These are phyloP conservation scores for Aureobasidium pullulans DNA, from an alignment of 2,329 filamentous ascomycete genomes.

Conservation along the genomic window DNA sequence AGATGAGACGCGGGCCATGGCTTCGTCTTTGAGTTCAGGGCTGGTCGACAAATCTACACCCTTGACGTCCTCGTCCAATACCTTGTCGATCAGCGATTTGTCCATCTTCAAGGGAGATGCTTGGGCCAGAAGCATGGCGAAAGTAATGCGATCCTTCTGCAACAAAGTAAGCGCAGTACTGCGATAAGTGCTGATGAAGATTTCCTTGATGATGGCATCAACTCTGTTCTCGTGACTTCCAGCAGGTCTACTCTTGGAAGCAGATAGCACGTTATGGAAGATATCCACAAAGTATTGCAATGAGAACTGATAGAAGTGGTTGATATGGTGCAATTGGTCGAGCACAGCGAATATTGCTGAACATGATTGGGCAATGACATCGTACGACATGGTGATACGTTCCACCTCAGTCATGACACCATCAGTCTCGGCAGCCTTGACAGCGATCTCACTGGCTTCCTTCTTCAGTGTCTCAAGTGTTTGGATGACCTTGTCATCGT, in stretches of 20 bases:
- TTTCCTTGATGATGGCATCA: conserved; percentile 81
- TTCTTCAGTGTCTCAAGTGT: conserved; percentile 97
- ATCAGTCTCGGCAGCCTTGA: conserved; percentile 93
- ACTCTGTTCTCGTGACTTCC: conserved; percentile 56
- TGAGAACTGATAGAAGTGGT: conserved; percentile 99
- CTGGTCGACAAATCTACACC: conserved; percentile 73
- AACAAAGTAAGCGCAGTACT: conserved; percentile 87
- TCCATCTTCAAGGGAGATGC: conserved; percentile 96
- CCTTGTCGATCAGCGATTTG: conserved; percentile 74
- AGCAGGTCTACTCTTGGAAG: conserved; percentile 67
- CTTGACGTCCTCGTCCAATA: conserved; percentile 70
- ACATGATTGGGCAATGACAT: conserved; percentile 86
- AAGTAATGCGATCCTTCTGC: conserved; percentile 87
- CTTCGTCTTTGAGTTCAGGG: conserved; percentile 56
- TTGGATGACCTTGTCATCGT: conserved; percentile 97
- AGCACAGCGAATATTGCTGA: conserved; percentile 95
- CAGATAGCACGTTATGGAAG: conserved; percentile 83
- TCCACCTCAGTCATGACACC: conserved; percentile 98
- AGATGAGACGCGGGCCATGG: conserved; percentile 60
- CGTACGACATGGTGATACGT: conserved; percentile 89
- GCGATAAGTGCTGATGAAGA: conserved; percentile 87
- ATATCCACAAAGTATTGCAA: conserved; percentile 97
- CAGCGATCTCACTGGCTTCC: conserved; percentile 90
- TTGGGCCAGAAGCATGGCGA: conserved; percentile 91
- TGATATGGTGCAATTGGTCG: conserved; percentile 94